Evolutionary conservation across 805 yeast genomes (phyloP).

Genomic region (Spathaspora boniae): DNA sequence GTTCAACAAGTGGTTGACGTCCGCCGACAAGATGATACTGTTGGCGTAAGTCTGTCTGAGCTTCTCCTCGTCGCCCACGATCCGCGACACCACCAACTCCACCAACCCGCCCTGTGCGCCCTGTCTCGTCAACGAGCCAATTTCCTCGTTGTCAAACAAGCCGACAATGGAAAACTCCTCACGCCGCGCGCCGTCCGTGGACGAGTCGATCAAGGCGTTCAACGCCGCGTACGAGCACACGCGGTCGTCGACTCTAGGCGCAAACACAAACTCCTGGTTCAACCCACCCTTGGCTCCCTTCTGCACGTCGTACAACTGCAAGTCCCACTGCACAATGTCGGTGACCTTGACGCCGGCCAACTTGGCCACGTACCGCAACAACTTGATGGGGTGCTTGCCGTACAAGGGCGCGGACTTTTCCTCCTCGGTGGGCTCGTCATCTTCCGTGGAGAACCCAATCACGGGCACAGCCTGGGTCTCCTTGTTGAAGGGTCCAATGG

Average conservation of each 20-base stretch:
- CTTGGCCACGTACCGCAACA: slow-evolving; percentile 67
- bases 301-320: slow-evolving; percentile 80
- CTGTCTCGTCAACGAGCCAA: slow-evolving; percentile 75
- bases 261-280: slow-evolving; percentile 69
- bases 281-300: slow-evolving; percentile 77
- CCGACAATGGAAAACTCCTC: slow-evolving; percentile 56
- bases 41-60: slow-evolving; percentile 57
- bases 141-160: slow-evolving; percentile 77
- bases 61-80: slow-evolving; percentile 24
- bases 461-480: slow-evolving; percentile 81
- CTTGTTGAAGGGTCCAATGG: slow-evolving; percentile 67
- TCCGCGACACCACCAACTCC: slow-evolving; percentile 62
- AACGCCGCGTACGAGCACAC: slow-evolving; percentile 75
- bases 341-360: slow-evolving; percentile 56
- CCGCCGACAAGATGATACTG: slow-evolving; percentile 77
- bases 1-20: slow-evolving; percentile 77
- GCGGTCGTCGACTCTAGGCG: slow-evolving; percentile 85
- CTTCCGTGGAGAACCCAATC: slow-evolving; percentile 49
- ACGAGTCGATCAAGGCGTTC: slow-evolving; percentile 48
- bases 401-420: slow-evolving; percentile 62
- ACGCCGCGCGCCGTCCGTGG: slow-evolving; percentile 17
- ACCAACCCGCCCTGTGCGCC: slow-evolving; percentile 80
- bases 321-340: slow-evolving; percentile 66
- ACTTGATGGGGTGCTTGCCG: slow-evolving; percentile 64
- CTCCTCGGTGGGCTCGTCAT: slow-evolving; percentile 49